Conservation (phyloP, 176 grass and related monocot species). For the Juncus inflexus region DNA sequence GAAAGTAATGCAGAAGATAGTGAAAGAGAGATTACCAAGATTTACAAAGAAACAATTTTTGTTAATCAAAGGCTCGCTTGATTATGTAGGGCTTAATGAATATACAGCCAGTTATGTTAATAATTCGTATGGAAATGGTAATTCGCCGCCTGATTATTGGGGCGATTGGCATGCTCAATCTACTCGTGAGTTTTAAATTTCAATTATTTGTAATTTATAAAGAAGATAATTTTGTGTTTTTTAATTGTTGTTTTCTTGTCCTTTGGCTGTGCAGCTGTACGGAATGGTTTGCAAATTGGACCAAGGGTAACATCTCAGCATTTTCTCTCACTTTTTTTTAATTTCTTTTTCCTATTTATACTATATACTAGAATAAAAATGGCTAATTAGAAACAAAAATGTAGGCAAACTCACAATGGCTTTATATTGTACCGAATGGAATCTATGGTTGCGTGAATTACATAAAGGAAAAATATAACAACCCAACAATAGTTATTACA, state of each 20-base stretch:
- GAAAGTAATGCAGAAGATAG: conserved; percentile 56
- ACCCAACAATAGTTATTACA: conserved; percentile 23
- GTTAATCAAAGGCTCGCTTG: conserved; percentile 33
- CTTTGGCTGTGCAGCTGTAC: conserved; percentile 8
- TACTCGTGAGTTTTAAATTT: conserved; percentile 19
- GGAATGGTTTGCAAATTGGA: conserved; percentile 22
- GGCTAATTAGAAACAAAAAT: not conserved
- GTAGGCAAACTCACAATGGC: conserved; percentile 27
- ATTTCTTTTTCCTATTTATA: conserved; percentile 15
- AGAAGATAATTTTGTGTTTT: not conserved
- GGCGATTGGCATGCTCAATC: conserved; percentile 22
- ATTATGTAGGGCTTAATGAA: conserved; percentile 40
- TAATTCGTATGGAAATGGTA: not conserved
- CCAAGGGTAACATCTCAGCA: conserved; percentile 19
- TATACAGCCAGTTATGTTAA: conserved; percentile 30
- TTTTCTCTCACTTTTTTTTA: conserved; percentile 7
- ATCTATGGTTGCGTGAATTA: conserved; percentile 28
- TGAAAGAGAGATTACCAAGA: conserved; percentile 55
- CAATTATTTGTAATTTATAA: not conserved
- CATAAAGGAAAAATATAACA: conserved; percentile 28
- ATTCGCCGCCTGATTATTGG: conserved; percentile 12
- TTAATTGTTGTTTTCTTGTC: conserved; percentile 14
- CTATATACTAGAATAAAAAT: conserved; percentile 7
- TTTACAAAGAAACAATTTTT: conserved; percentile 41
- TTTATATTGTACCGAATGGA: conserved; percentile 22